Conservation (phyloP, 768 basidiomycete species). For the Tulasnella sp. region DNA sequence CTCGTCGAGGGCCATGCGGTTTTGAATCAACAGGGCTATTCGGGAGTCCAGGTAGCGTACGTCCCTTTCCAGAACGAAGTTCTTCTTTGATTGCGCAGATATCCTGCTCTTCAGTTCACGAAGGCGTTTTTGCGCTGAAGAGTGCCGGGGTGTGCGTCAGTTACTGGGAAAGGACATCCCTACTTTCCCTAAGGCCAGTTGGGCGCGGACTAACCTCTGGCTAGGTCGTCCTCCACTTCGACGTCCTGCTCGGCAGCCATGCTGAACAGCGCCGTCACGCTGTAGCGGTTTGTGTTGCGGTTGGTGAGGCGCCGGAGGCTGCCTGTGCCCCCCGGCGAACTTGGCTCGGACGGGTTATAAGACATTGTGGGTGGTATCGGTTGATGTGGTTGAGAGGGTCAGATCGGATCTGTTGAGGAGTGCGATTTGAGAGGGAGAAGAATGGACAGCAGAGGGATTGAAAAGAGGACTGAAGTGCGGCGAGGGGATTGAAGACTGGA, state of each 20-base stretch:
- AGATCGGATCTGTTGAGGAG: neutral
- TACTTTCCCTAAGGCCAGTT: slow-evolving; percentile 9
- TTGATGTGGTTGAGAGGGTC: neutral
- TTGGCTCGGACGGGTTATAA: slow-evolving; percentile 26
- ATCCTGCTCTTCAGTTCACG: slow-evolving; percentile 95
- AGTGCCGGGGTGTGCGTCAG: slow-evolving; percentile 28
- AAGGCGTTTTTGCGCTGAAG: slow-evolving; percentile 90
- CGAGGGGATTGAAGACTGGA: neutral
- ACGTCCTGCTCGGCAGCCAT: slow-evolving; percentile 99
- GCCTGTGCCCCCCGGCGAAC: slow-evolving; percentile 27
- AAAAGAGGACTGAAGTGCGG: neutral
- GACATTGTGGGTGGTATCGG: slow-evolving; percentile 27
- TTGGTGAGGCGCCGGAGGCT: slow-evolving; percentile 59
- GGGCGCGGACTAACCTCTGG: slow-evolving; percentile 61
- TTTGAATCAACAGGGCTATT: slow-evolving; percentile 96
- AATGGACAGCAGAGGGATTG: slow-evolving; percentile 10
- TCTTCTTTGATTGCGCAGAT: slow-evolving; percentile 98
- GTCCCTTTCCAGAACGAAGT: slow-evolving; percentile 97
- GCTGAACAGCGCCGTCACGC: slow-evolving; percentile 91
- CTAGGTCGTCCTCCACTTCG: slow-evolving; percentile 95
- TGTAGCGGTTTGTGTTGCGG: slow-evolving; percentile 93
- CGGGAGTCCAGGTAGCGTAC: slow-evolving; percentile 97
- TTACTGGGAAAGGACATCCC: slow-evolving; percentile 19
- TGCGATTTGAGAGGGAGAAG: neutral
- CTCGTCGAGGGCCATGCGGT: slow-evolving; percentile 95